Percentiles rank a stretch among this genome's conserved stretches.
Conservation (phyloP, 129 eudicot genomes). For the Centaurea solstitialis region DNA sequence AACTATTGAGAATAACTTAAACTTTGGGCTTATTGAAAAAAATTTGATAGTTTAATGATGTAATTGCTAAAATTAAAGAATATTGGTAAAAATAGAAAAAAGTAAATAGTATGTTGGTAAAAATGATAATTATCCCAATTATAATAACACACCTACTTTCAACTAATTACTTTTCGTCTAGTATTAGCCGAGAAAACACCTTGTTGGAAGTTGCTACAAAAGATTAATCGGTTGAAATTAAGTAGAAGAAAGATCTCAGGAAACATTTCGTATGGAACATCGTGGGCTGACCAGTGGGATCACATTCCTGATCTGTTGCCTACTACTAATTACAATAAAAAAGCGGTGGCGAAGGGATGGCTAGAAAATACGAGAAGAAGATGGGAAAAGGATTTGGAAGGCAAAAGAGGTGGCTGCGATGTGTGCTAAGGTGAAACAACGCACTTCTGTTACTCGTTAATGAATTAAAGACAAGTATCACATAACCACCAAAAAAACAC, state of each 20-base stretch:
- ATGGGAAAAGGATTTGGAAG: slow-evolving; percentile 53
- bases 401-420: slow-evolving; percentile 46
- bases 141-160: no score
- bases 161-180: no score
- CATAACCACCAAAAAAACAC: slow-evolving; percentile 52
- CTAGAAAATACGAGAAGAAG: slow-evolving; percentile 44
- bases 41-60: no score
- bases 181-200: slow-evolving; percentile 5
- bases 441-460: slow-evolving; percentile 36
- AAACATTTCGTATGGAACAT: slow-evolving; percentile 40
- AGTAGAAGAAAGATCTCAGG: slow-evolving; percentile 13
- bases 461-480: slow-evolving; percentile 70
- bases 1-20: no score
- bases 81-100: no score
- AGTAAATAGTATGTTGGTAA: no score
- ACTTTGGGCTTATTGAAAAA: no score
- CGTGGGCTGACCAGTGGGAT: slow-evolving; percentile 83
- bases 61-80: no score
- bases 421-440: slow-evolving; percentile 55
- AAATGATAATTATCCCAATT: no score
- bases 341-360: slow-evolving; percentile 26
- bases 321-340: background rate
- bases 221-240: background rate
- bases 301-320: slow-evolving; percentile 40
- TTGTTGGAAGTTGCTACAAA: background rate